phyloP scores from a whole-genome alignment of 2,329 filamentous ascomycete genomes.

The Talaromyces sp. region DNA sequence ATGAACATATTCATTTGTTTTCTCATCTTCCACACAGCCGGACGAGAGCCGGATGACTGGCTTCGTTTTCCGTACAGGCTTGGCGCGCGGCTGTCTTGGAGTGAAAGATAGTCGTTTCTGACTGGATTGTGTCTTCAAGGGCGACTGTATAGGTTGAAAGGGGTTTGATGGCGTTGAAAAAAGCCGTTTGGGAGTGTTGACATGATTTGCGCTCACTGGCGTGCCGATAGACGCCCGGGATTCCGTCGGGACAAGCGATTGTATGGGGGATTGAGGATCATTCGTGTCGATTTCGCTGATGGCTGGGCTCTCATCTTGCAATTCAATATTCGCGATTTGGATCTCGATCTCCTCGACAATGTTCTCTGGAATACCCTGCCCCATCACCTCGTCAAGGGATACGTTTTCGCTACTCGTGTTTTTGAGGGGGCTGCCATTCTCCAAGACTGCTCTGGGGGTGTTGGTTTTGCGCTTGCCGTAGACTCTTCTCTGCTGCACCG shows the following conservation, averaged over 20 bases:
- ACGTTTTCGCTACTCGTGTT: neutral
- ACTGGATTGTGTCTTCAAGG: neutral
- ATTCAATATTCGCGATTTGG: constrained; percentile 29
- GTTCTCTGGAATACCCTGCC: constrained; percentile 23
- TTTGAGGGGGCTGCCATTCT: constrained; percentile 19
- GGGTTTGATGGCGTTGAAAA: neutral
- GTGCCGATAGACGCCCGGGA: constrained; percentile 2
- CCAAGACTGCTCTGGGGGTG: constrained; percentile 19
- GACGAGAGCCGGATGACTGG: constrained; percentile 28
- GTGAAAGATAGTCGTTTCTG: constrained; percentile 17
- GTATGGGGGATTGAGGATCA: neutral
- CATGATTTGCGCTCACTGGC: neutral
- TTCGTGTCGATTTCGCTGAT: neutral
- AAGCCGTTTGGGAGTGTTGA: neutral
- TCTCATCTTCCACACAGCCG: constrained; percentile 32
- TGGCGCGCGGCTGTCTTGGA: constrained; percentile 18
- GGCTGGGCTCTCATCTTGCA: constrained; percentile 20
- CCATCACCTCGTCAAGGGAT: neutral
- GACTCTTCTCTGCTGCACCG: constrained; percentile 17
- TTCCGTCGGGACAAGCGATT: neutral
- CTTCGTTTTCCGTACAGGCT: constrained; percentile 19
- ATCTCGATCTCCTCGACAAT: constrained; percentile 21
- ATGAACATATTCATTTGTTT: constrained; percentile 34
- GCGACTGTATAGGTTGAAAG: neutral
- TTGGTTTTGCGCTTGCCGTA: constrained; percentile 21